Base-by-base conservation (phyloP, 495 filamentous ascomycete genomes). In the Xylaria curta region DNA sequence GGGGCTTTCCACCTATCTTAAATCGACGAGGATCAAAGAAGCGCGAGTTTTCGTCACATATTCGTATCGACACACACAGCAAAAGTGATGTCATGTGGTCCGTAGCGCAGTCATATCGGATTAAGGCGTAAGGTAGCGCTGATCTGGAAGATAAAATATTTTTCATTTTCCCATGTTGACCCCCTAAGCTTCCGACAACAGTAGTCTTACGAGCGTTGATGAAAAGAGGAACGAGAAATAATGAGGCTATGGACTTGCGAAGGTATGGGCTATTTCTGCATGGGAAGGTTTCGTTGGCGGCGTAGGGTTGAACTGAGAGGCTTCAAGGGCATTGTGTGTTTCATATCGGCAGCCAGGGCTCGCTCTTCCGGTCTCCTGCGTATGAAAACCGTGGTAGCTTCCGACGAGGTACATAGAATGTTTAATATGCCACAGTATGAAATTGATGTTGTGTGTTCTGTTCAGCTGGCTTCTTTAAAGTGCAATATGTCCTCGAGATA, bases 1-100 rank as follows among this genome's bases (percentile, higher is more conserved):
- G 97, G 97, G 21, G 97, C 97, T 66, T 99, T 99, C 88, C 97
- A 98, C 81, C 86, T 99, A 67, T 98, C 97, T 49, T 99, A 81
- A 82, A 71, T 64, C 21, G 47, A 70, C 2, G n/a, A 40, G 60
- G 49, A 56, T 31, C 21, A 21, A 42, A 33, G 36, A 42, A 46
- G 26, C 13, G 19, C 12, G 17, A 54, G 28, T 59, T 59, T 38
- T 54, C 24, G 47, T 46, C 46, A 61, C 61, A 64, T 56, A 59
- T 63, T 56, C 36, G 47, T 33, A 56, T 58, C 47, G 21, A 62
- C 4, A 63, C 31, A 49, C 33, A 46, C 9, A 44, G 28, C 24
- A 71, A 38, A 46, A 28, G 36, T 63, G 38, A 46, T 60, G 38
- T 47, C 53, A 42, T 61, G 28, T 38, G 53, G 19, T 28, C 26